Conservation (phyloP, 2,329 filamentous ascomycete species). For the Diaporthe citriasiana region DNA sequence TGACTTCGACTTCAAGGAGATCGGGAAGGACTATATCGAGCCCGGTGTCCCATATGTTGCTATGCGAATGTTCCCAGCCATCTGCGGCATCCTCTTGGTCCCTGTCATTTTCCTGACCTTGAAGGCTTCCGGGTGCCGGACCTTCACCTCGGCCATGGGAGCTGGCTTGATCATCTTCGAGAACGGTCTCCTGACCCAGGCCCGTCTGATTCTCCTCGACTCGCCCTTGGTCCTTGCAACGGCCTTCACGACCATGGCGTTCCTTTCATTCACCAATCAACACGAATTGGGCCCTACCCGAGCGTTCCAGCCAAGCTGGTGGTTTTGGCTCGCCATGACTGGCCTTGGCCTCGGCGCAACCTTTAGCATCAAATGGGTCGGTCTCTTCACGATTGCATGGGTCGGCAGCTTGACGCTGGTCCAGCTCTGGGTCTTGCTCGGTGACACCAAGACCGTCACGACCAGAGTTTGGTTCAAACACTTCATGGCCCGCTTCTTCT, state of each 20-base stretch:
- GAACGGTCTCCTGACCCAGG: constrained; percentile 95
- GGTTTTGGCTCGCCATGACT: constrained; percentile 95
- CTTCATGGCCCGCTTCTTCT: constrained; percentile 90
- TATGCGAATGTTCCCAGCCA: constrained; percentile 93
- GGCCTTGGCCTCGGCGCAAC: constrained; percentile 92
- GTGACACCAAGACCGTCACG: constrained; percentile 88
- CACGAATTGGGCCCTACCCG: constrained; percentile 92
- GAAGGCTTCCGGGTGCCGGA: constrained; percentile 91
- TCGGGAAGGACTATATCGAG: constrained; percentile 98
- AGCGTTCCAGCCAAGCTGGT: constrained; percentile 92
- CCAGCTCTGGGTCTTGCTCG: constrained; percentile 95
- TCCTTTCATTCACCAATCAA: constrained; percentile 95
- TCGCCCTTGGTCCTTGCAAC: constrained; percentile 95
- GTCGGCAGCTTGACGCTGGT: constrained; percentile 90
- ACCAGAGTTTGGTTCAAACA: constrained; percentile 93
- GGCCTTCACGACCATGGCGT: constrained; percentile 89
- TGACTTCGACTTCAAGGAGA: constrained; percentile 98
- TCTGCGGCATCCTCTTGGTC: constrained; percentile 89
- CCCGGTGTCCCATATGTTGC: constrained; percentile 96
- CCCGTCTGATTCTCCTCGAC: constrained; percentile 94
- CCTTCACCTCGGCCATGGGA: constrained; percentile 85
- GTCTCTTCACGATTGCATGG: constrained; percentile 98
- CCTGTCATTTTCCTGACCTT: constrained; percentile 95
- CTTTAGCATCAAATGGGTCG: constrained; percentile 98
- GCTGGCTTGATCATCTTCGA: constrained; percentile 93